Evolutionary conservation across 1,139 yeast genomes (phyloP).

Genomic region (Suhomyces bribrorum): DNA sequence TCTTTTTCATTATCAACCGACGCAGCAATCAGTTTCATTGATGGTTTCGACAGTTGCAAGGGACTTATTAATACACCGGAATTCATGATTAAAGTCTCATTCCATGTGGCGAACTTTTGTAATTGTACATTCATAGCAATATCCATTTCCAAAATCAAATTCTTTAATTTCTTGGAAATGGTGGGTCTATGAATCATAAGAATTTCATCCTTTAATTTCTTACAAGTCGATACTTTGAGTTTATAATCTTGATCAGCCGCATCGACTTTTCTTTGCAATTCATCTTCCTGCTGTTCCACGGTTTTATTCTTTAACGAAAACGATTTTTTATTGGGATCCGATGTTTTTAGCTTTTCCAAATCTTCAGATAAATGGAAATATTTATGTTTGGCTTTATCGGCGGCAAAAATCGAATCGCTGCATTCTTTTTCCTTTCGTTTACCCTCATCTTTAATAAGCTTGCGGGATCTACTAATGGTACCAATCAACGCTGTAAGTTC

Average conservation of each 20-base stretch:
- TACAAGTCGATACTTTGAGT: slow-evolving; percentile 70
- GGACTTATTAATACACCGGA: slow-evolving; percentile 85
- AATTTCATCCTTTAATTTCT: slow-evolving; percentile 72
- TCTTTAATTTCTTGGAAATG: slow-evolving; percentile 69
- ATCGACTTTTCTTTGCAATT: slow-evolving; percentile 75
- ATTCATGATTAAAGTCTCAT: slow-evolving; percentile 80
- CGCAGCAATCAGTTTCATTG: slow-evolving; percentile 76
- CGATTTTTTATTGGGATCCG: slow-evolving; percentile 82
- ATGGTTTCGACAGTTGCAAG: slow-evolving; percentile 40
- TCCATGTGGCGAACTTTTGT: slow-evolving; percentile 84
- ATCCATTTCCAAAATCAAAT: slow-evolving; percentile 81
- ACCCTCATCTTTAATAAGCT: slow-evolving; percentile 78
- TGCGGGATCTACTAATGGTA: slow-evolving; percentile 70
- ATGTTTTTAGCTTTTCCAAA: slow-evolving; percentile 74
- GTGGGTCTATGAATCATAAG: slow-evolving; percentile 76
- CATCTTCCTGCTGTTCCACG: slow-evolving; percentile 90
- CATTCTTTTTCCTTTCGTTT: slow-evolving; percentile 82
- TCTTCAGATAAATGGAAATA: slow-evolving; percentile 84
- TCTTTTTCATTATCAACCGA: slow-evolving; percentile 83
- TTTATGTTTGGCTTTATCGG: slow-evolving; percentile 85
- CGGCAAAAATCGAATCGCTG: slow-evolving; percentile 73
- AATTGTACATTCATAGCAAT: slow-evolving; percentile 85
- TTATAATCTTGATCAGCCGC: slow-evolving; percentile 84
- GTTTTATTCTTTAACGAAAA: slow-evolving; percentile 79
- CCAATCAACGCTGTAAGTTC: slow-evolving; percentile 74